A percentile compares a stretch with the other conserved stretches of the same genome.
These are phyloP conservation scores for Sporobolomyces pararoseus DNA, from an alignment of 768 basidiomycete species.

Conservation along the genomic window DNA sequence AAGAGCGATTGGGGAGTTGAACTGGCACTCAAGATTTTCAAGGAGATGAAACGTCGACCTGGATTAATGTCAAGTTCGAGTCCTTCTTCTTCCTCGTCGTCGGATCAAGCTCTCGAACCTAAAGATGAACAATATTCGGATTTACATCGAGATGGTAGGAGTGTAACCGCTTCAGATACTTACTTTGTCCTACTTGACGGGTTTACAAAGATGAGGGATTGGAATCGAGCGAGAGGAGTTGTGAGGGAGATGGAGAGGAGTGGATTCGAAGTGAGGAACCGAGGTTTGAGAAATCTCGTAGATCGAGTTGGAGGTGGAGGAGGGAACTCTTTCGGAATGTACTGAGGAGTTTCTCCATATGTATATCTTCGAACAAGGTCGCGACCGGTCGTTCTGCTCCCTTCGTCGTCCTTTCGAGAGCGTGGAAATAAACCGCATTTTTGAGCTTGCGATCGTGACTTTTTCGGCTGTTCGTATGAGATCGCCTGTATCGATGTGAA, in stretches of 20 bases:
- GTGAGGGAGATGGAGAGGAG: slow-evolving; percentile 60
- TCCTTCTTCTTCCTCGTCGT: neutral
- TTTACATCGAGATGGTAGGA: slow-evolving; percentile 57
- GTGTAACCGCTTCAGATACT: slow-evolving; percentile 59
- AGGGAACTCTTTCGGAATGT: too few species aligned
- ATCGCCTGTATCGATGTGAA: too few species aligned
- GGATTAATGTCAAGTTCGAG: slow-evolving; percentile 30
- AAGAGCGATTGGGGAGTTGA: slow-evolving; percentile 43
- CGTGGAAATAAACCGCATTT: too few species aligned
- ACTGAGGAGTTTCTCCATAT: too few species aligned
- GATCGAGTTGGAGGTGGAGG: too few species aligned
- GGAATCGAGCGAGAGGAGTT: slow-evolving; percentile 61
- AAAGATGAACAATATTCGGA: slow-evolving; percentile 60
- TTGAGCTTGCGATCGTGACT: too few species aligned
- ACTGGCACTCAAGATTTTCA: slow-evolving; percentile 38
- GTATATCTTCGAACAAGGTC: too few species aligned
- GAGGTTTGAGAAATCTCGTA: slow-evolving; percentile 56
- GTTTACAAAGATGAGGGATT: slow-evolving; percentile 59
- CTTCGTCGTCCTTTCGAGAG: too few species aligned
- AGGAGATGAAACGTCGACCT: slow-evolving; percentile 36
- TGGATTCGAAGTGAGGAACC: slow-evolving; percentile 53
- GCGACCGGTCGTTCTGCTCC: too few species aligned
- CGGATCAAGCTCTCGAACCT: slow-evolving; percentile 43
- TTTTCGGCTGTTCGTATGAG: too few species aligned
- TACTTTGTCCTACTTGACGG: slow-evolving; percentile 74